Conservation (phyloP, 2,329 filamentous ascomycete species). For the Epichloe gansuensis region DNA sequence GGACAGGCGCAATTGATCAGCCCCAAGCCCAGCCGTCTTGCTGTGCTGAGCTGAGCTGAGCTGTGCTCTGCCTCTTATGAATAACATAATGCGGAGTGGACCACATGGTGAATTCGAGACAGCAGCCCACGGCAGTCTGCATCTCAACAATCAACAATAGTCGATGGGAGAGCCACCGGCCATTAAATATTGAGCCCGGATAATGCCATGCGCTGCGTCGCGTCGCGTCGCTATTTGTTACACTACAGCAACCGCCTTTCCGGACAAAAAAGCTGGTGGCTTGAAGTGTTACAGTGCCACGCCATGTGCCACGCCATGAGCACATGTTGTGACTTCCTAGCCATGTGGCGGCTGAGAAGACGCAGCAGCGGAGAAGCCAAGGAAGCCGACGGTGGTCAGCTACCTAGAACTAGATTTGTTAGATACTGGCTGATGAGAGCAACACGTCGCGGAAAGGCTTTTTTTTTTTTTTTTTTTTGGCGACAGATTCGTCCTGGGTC, state of each 20-base stretch:
- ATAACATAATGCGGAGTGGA: background rate
- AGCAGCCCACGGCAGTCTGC: background rate
- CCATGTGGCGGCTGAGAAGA: background rate
- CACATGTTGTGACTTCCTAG: background rate
- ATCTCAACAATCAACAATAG: background rate
- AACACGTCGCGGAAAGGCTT: background rate
- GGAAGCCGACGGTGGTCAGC: background rate
- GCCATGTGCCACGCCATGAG: background rate
- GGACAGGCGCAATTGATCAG: too few species aligned
- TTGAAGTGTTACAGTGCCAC: background rate
- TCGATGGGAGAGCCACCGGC: background rate
- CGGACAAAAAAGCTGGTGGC: background rate
- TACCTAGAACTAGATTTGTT: too few species aligned
- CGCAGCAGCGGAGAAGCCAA: background rate
- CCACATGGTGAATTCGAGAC: background rate
- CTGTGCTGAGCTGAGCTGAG: too few species aligned
- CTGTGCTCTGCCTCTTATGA: too few species aligned
- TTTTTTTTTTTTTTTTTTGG: background rate
- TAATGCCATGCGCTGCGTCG: too few species aligned
- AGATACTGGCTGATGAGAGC: too few species aligned
- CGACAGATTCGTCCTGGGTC: background rate
- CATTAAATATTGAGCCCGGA: too few species aligned
- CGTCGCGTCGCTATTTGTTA: background rate
- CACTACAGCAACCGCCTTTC: background rate
- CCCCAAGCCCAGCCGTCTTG: background rate